phyloP scores from a whole-genome alignment of 139 green algal species.

The Haematococcus lacustris region DNA sequence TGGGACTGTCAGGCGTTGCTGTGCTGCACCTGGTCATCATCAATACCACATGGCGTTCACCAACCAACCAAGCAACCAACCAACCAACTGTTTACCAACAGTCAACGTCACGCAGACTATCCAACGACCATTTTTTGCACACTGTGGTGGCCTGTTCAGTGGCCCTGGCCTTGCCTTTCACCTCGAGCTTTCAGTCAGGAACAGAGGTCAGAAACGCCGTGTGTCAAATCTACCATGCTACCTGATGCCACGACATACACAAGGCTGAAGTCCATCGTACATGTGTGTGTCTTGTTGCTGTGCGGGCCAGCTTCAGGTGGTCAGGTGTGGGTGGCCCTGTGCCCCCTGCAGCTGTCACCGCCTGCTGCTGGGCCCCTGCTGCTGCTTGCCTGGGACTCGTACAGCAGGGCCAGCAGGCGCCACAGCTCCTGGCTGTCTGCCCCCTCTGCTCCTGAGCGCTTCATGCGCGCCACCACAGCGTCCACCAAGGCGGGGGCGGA shows the following conservation, averaged over 20 bases:
- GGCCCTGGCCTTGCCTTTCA: too few relatives aligned
- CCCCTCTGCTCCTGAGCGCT: slow-evolving; percentile 15
- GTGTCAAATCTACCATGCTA: too few relatives aligned
- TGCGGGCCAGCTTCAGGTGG: not conserved
- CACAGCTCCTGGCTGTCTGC: slow-evolving; percentile 43
- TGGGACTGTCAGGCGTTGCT: not conserved
- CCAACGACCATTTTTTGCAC: not conserved
- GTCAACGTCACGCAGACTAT: not conserved
- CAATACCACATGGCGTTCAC: not conserved
- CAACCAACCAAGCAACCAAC: not conserved
- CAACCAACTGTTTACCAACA: not conserved
- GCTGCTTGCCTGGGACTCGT: slow-evolving; percentile 42
- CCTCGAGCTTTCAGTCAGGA: too few relatives aligned
- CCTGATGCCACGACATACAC: not conserved
- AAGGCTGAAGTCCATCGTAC: not conserved
- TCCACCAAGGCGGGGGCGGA: slow-evolving; percentile 25
- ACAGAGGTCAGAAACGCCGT: too few relatives aligned
- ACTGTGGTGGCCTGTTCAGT: too few relatives aligned
- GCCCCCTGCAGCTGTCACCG: not conserved
- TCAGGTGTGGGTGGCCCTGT: not conserved
- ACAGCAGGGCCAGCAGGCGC: slow-evolving; percentile 73
- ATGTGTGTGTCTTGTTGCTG: not conserved
- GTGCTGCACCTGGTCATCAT: not conserved
- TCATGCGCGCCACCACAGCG: slow-evolving; percentile 32
- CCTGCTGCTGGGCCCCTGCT: not conserved